Conservation (phyloP, 2,329 filamentous ascomycete species). For the Diaporthe citri region DNA sequence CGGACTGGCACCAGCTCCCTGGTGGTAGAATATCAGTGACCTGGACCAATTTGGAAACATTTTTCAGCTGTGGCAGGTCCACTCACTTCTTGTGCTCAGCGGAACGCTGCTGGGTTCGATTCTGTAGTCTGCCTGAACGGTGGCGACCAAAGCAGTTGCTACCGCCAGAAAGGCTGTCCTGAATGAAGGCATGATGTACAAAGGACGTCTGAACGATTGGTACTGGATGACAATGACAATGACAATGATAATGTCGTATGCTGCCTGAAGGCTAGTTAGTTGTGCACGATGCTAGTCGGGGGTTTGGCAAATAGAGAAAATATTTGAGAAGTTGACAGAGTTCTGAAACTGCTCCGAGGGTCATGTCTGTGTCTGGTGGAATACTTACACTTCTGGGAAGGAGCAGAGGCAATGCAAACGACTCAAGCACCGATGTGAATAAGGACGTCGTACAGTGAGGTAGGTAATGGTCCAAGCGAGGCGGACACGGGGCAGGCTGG, state of each 20-base stretch:
- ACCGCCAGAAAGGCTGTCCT: slow-evolving; percentile 66
- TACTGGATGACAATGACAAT: background rate
- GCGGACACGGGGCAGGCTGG: background rate
- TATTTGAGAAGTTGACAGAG: no score
- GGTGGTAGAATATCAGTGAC: slow-evolving; percentile 35
- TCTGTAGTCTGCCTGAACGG: slow-evolving; percentile 67
- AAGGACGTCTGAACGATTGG: background rate
- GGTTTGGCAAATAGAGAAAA: background rate
- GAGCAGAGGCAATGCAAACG: background rate
- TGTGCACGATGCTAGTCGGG: background rate
- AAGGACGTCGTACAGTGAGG: background rate
- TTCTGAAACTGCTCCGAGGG: background rate
- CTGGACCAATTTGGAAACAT: background rate
- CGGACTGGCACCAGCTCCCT: slow-evolving; percentile 75
- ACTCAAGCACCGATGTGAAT: background rate
- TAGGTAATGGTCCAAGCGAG: slow-evolving; percentile 4
- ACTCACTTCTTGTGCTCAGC: slow-evolving; percentile 64
- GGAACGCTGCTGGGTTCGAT: slow-evolving; percentile 75
- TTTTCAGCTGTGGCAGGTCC: background rate
- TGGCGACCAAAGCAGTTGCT: slow-evolving; percentile 64
- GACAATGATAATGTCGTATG: background rate
- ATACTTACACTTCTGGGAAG: slow-evolving; percentile 20
- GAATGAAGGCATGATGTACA: slow-evolving; percentile 66
- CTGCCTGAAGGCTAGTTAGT: background rate
- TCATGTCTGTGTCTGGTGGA: background rate